Evolutionary conservation across 176 grass and related monocot genomes (phyloP), one percentile per base, ranked within the genome.

Genomic region (Lolium multiflorum): DNA sequence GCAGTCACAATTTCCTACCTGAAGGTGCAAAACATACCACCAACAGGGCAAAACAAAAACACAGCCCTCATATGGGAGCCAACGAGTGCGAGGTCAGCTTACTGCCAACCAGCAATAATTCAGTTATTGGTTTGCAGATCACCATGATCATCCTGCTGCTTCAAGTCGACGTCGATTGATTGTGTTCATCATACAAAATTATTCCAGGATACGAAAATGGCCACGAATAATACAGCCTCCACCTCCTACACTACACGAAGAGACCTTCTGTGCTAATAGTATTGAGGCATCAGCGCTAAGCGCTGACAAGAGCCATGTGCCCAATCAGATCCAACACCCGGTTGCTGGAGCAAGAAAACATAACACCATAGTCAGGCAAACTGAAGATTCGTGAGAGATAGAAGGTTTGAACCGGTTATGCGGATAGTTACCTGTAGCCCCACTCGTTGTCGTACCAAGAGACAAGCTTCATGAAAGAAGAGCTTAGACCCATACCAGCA

Each of bases 401-500:
- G 0, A 86, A 61, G 28, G 4, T 24, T 43, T 49, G 20, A 17
- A 24, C 11, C 9, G 0, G 39, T 62, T 18, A 24, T 9, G 50
- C 47, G 17, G 13, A 75, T 12, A 24, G 44, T 90, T 63, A 90
- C 95, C 93, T 95, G 81, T 98, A 95, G 63, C 93, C 96, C 96
- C 96, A 95, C 64, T 98, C 93, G 21, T 98, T 98, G 83, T 95
- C 93, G 16, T 98, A 98, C 93, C 93, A 98, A 56, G 89, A 98
- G 13, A 98, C 89, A 0, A 98, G 77, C 86, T 98, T 98, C 93
- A 98, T 92, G 81, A 95, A 98, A 31, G 88, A 98, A 9, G 87
- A 83, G 51, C 88, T 98, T 25, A 95, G 73, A 18, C 93, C 93
- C 77, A 98, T 95, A 22, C 91, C 93, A 44, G 95, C 89, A 89